Base-by-base conservation (phyloP, 192 early-diverging fungal genomes). In the Coemansia sp. region DNA sequence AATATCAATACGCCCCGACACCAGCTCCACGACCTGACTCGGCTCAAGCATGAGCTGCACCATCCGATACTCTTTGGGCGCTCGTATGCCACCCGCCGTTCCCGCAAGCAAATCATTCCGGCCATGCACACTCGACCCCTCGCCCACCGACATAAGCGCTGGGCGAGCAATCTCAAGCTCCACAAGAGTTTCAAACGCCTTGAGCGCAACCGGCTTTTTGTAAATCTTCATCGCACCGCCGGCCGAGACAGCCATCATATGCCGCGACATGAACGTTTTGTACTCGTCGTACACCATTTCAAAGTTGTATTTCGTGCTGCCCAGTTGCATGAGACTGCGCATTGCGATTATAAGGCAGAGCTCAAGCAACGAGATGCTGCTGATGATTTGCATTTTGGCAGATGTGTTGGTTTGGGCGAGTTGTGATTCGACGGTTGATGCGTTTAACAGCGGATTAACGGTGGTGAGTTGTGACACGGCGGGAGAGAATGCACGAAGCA, bases 261-360 rank as follows among this genome's bases (percentile, higher is more conserved):
- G 23, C 66, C 72, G 73, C 29, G 80, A 85, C 89, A 90, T 88
- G 68, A 95, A 93, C 0, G 90, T 87, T 60, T 89, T 88, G 83
- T 94, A 96, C 79, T 92, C 91, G 64, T 95, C 90, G 67, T 93
- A 93, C 4, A 94, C 86, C 92, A 97, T 95, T 70, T 92, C 91
- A 84, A 97, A 97, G 62, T 94, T 97, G 67, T 93, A 95, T 19
- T 81, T 75, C 51, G 65, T 65, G n/a, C 81, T 86, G 48, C 90
- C 88, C 19, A 84, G 83, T 9, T 84, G 81, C 17, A 89, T 69
- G 41, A 92, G 65, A 24, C 91, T 85, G 60, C 87, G 87, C 83
- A 92, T 93, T 2, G 89, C 85, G 29, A 94, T 84, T 49, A 97
- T 71, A 10, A 97, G 75, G 21, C 82, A 86, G 11, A 95, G 75